Evolutionary conservation across 176 grass and related monocot genomes (phyloP).

Genomic region (Juncus effusus): DNA sequence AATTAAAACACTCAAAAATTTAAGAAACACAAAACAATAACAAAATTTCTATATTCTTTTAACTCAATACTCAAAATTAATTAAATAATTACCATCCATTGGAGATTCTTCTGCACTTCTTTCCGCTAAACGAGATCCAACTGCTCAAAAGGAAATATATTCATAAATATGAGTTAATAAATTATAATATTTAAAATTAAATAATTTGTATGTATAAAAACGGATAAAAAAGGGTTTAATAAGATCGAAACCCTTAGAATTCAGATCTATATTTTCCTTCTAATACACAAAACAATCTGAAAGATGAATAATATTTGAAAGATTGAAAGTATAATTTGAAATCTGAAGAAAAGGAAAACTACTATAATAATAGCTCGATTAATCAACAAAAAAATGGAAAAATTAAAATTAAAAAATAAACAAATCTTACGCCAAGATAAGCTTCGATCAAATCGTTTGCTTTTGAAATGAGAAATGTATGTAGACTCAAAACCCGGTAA

Average conservation of each 20-base stretch:
- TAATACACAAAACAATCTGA: neutral
- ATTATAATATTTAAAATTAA: neutral
- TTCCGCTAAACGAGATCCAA: conserved; percentile 1
- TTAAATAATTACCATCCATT: neutral
- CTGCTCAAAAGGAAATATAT: conserved; percentile 23
- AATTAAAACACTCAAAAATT: too few species aligned
- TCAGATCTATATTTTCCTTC: neutral
- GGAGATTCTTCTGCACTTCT: neutral
- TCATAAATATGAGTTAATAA: neutral
- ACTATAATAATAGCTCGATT: neutral
- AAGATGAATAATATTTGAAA: neutral
- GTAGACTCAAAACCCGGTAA: too few species aligned
- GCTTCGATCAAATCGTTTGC: too few species aligned
- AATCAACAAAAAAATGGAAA: neutral
- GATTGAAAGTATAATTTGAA: neutral
- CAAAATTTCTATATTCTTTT: too few species aligned
- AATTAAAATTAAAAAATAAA: neutral
- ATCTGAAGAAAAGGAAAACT: neutral
- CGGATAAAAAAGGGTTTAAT: neutral
- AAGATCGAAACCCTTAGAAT: neutral
- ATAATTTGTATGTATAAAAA: neutral
- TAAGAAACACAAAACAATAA: too few species aligned
- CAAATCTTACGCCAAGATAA: neutral
- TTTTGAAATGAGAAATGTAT: too few species aligned
- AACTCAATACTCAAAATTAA: too few species aligned